Evolutionary conservation across 2,329 filamentous ascomycete genomes (phyloP), one percentile per base, ranked within the genome.

Genomic region (Monosporascus sp.): DNA sequence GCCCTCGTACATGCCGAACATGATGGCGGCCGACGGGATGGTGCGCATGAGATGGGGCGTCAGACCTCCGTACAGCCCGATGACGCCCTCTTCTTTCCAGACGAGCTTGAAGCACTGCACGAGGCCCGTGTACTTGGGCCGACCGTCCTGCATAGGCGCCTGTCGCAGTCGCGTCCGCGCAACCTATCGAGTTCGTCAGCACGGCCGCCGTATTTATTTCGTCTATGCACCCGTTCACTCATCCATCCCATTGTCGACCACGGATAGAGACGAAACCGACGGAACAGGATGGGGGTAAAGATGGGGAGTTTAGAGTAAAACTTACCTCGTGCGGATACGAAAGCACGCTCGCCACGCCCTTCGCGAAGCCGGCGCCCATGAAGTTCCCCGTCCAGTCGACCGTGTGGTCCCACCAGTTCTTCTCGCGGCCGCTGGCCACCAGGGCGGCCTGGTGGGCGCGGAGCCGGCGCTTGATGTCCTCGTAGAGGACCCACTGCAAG

Each of bases 401-500:
- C 0, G 84, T 83, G 54, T 82, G 77, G 64, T 97, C 92, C 85
- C 87, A 90, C 60, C 77, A 72, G 5, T 75, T 89, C 68, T 82
- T 85, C 38, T 80, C 74, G 45, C 84, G 76, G 1, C 88, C 87
- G 74, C 70, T 84, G 61, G 58, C 72, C 57, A 67, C 76, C 48
- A 82, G 78, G 49, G 71, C 74, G 62, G 78, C 78, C 68, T 88
- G 87, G 54, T 90, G 77, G 45, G 74, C 72, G 46, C 80, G 82
- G 37, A 97, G 74, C n/a, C 77, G 77, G 24, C 81, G 76, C 79
- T 97, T 97, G 78, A 95, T 85, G 70, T 92, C 88, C 74, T 97
- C 92, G 71, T 97, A 97, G 62, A 97, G 74, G 65, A 96, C 86
- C 91, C 91, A 96, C 69, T 97, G 92, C 63, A 96, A 71, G 5